Conservation (phyloP, 108 stramenopile genomes). For the Asterionellopsis glacialis region DNA sequence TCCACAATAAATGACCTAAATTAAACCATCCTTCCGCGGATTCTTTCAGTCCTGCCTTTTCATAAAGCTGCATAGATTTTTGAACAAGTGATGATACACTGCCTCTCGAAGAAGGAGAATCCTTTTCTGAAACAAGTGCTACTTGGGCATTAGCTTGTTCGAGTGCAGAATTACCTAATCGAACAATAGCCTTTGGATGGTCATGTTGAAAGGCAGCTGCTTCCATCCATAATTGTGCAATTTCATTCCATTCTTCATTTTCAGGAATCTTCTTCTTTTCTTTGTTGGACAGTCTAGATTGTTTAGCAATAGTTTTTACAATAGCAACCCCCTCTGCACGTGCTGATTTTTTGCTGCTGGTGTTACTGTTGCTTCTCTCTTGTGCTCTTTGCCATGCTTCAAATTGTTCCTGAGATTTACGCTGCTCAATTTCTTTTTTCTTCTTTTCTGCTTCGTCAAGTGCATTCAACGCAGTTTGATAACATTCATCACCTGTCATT, state of each 20-base stretch:
- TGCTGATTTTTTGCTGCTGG: neutral
- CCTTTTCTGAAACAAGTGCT: slow-evolving; percentile 28
- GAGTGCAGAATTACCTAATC: slow-evolving; percentile 53
- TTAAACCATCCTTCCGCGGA: slow-evolving; percentile 76
- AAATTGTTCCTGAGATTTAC: slow-evolving; percentile 36
- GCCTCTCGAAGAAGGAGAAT: too few species aligned
- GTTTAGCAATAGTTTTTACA: slow-evolving; percentile 61
- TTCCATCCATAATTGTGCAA: slow-evolving; percentile 35
- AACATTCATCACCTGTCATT: slow-evolving; percentile 26
- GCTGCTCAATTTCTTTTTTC: slow-evolving; percentile 27
- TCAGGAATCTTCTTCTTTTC: slow-evolving; percentile 8
- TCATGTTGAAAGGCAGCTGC: slow-evolving; percentile 55
- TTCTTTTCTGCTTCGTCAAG: slow-evolving; percentile 26
- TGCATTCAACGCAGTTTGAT: slow-evolving; percentile 39
- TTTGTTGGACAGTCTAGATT: slow-evolving; percentile 31
- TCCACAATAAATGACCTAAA: slow-evolving; percentile 72
- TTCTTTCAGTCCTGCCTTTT: slow-evolving; percentile 44
- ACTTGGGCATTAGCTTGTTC: slow-evolving; percentile 20
- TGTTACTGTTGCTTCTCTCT: slow-evolving; percentile 9
- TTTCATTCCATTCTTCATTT: slow-evolving; percentile 20
- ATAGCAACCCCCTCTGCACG: slow-evolving; percentile 45
- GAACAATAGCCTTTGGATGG: slow-evolving; percentile 52
- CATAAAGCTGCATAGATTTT: slow-evolving; percentile 43
- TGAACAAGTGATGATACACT: slow-evolving; percentile 15
- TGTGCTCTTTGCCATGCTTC: slow-evolving; percentile 43